Conservation (phyloP, 345 rosid species). For the Lepidium aucheri region DNA sequence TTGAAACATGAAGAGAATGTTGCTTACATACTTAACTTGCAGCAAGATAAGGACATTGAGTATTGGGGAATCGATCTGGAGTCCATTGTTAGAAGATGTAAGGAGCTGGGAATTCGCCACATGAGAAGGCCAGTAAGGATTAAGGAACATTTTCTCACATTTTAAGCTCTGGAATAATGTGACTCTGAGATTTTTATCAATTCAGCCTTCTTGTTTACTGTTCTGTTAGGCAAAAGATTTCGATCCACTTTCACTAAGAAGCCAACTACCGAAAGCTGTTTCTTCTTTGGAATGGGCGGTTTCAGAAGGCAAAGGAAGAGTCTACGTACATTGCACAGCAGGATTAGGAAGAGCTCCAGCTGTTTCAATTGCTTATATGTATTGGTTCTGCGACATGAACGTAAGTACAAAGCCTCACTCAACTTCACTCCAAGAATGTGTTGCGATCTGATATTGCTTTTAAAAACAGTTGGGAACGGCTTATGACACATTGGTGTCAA, state of each 20-base stretch:
- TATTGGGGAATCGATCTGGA: slow-evolving; percentile 70
- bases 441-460: neutral
- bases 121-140: slow-evolving; percentile 83
- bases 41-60: slow-evolving; percentile 80
- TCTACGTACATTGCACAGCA: slow-evolving; percentile 85
- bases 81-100: slow-evolving; percentile 46
- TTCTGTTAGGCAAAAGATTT: slow-evolving; percentile 64
- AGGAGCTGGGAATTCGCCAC: slow-evolving; percentile 56
- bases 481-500: slow-evolving; percentile 54
- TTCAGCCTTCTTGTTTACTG: neutral
- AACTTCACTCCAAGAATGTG: neutral
- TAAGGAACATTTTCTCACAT: slow-evolving; percentile 30
- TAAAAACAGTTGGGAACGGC: slow-evolving; percentile 54
- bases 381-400: slow-evolving; percentile 70
- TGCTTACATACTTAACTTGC: slow-evolving; percentile 84
- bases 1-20: slow-evolving; percentile 63
- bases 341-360: slow-evolving; percentile 98
- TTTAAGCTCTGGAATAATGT: neutral
- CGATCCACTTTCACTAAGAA: slow-evolving; percentile 78
- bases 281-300: slow-evolving; percentile 83
- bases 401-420: slow-evolving; percentile 34
- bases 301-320: slow-evolving; percentile 71
- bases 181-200: neutral
- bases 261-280: slow-evolving; percentile 67
- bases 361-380: slow-evolving; percentile 76